phyloP scores from a whole-genome alignment of 495 filamentous ascomycete species.

The Neurospora sublineolata region DNA sequence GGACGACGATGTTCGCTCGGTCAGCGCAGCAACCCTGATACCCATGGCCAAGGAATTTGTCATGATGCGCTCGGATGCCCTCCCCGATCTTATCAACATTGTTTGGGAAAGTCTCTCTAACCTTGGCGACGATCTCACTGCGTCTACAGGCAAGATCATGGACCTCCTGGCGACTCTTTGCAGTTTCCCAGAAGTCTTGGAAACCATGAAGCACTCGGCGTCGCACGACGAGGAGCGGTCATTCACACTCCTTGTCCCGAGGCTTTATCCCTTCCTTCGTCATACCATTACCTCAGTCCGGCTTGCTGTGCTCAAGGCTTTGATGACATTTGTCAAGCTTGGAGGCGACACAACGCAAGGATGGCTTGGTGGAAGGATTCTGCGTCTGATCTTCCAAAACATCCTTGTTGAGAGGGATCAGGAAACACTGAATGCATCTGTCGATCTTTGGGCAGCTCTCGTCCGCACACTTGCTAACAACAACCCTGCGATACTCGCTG shows the following conservation, averaged over 20 bases:
- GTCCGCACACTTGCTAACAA: constrained; percentile 52
- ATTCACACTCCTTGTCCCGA: constrained; percentile 82
- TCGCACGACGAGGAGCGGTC: constrained; percentile 70
- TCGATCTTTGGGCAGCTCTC: constrained; percentile 78
- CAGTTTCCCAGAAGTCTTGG: constrained; percentile 82
- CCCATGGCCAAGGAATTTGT: constrained; percentile 94
- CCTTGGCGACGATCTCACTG: constrained; percentile 88
- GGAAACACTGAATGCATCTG: constrained; percentile 57
- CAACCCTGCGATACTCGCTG: constrained; percentile 44
- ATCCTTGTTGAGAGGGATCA: constrained; percentile 85
- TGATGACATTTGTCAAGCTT: constrained; percentile 84
- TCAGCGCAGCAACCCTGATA: constrained; percentile 91
- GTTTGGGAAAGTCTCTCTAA: constrained; percentile 97
- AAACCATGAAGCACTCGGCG: constrained; percentile 88
- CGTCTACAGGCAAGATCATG: constrained; percentile 96
- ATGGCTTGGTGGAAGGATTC: constrained; percentile 83
- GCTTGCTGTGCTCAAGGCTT: constrained; percentile 79
- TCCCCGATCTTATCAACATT: constrained; percentile 76
- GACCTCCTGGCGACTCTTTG: constrained; percentile 92
- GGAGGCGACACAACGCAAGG: constrained; percentile 71
- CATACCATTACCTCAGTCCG: constrained; percentile 95
- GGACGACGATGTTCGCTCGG: constrained; percentile 92
- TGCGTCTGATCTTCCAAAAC: constrained; percentile 88
- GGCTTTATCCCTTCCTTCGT: constrained; percentile 89
- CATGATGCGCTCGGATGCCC: constrained; percentile 59